Evolutionary conservation across 257 asterid genomes (phyloP).

Genomic region (Dorcoceras hygrometricum): DNA sequence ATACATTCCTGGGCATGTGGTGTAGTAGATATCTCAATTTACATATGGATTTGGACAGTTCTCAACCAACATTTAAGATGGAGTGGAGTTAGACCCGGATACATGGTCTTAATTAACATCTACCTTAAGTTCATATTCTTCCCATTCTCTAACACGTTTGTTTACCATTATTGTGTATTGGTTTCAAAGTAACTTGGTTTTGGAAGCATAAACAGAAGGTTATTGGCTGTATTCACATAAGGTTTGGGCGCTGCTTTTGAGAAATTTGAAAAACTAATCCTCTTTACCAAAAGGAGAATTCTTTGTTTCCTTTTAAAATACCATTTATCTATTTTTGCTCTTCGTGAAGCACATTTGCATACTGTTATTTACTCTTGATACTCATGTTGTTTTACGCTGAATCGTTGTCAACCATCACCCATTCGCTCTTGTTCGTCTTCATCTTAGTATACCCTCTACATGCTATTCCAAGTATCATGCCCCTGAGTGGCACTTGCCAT

Average conservation of each 20-base stretch:
- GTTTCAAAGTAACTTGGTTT: background rate
- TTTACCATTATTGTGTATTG: constrained; percentile 7
- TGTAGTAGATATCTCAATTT: too few species aligned
- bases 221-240: constrained; percentile 44
- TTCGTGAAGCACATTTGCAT: background rate
- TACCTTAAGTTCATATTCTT: too few species aligned
- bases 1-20: too few species aligned
- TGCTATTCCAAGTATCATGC: constrained; percentile 46
- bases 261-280: constrained; percentile 30
- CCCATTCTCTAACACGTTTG: too few species aligned
- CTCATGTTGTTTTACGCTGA: constrained; percentile 28
- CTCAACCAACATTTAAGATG: too few species aligned
- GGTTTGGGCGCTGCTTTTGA: constrained; percentile 50
- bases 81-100: too few species aligned
- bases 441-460: constrained; percentile 27
- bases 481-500: constrained; percentile 42
- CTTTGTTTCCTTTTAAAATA: constrained; percentile 12
- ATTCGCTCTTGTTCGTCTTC: constrained; percentile 26
- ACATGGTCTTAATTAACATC: too few species aligned
- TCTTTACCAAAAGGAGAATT: constrained; percentile 30
- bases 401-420: constrained; percentile 6
- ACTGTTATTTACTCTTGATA: constrained; percentile 7
- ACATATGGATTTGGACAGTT: too few species aligned
- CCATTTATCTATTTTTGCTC: background rate
- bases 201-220: constrained; percentile 11